phyloP scores from a whole-genome alignment of 2,329 filamentous ascomycete genomes.

The Hirsutella thompsonii region DNA sequence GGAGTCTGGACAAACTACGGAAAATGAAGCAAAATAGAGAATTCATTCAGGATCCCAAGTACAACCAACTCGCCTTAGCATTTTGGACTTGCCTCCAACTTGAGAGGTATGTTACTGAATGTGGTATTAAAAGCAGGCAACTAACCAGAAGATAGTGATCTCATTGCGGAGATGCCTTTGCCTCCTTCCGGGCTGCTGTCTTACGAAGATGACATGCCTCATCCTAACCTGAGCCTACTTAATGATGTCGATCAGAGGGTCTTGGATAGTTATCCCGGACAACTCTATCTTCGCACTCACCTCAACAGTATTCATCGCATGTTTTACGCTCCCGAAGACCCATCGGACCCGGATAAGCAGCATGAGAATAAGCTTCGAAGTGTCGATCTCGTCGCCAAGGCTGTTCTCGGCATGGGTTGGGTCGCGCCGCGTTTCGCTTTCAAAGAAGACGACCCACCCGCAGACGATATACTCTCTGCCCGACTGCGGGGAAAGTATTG shows the following conservation, averaged over 20 bases:
- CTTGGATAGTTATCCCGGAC: constrained; percentile 46
- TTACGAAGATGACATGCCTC: constrained; percentile 52
- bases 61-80: constrained; percentile 57
- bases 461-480: constrained; percentile 65
- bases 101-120: constrained; percentile 48
- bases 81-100: constrained; percentile 93
- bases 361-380: constrained; percentile 25
- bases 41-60: constrained; percentile 27
- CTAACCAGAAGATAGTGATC: constrained; percentile 48
- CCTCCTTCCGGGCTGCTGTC: constrained; percentile 48
- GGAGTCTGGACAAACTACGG: constrained; percentile 35
- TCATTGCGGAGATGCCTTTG: constrained; percentile 70
- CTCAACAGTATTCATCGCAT: constrained; percentile 49
- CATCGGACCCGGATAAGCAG: constrained; percentile 14
- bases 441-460: constrained; percentile 55
- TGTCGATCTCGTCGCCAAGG: constrained; percentile 31
- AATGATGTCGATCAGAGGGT: constrained; percentile 32
- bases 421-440: constrained; percentile 40
- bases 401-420: constrained; percentile 29
- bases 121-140: background rate
- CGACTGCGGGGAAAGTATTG: constrained; percentile 89
- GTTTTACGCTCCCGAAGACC: constrained; percentile 35
- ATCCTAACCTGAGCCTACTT: constrained; percentile 42
- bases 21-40: constrained; percentile 22
- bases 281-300: constrained; percentile 51